A percentile compares a stretch with the other conserved stretches of the same genome.
These are phyloP conservation scores for Nymphaea thermarum DNA, from an alignment of 164 flowering plant species.

Conservation along the genomic window DNA sequence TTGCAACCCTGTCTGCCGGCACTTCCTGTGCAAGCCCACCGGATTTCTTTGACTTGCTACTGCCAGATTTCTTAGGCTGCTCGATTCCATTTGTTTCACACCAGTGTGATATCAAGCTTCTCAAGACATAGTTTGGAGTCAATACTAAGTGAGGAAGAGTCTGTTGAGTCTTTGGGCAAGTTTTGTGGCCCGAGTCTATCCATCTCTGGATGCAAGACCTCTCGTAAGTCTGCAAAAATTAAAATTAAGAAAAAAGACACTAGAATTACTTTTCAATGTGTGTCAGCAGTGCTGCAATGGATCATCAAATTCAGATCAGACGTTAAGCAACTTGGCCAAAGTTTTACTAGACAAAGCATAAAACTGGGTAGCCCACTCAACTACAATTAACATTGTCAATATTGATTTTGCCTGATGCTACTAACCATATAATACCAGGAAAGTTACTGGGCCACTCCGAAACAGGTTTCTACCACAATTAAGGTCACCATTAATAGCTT, in stretches of 20 bases:
- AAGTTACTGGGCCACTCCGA: too few species aligned
- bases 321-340: background rate
- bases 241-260: background rate
- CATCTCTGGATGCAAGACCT: slow-evolving; percentile 87
- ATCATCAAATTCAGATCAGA: background rate
- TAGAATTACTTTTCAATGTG: background rate
- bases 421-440: too few species aligned
- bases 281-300: background rate
- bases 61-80: slow-evolving; percentile 36
- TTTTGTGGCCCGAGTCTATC: slow-evolving; percentile 74
- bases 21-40: slow-evolving; percentile 74
- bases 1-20: slow-evolving; percentile 51
- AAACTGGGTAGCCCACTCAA: background rate
- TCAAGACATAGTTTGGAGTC: slow-evolving; percentile 74
- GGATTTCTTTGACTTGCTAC: slow-evolving; percentile 50
- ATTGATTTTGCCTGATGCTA: too few species aligned
- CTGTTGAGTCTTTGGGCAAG: slow-evolving; percentile 94
- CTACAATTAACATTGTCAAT: too few species aligned
- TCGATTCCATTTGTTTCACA: slow-evolving; percentile 53
- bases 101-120: slow-evolving; percentile 78
- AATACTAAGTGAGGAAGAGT: slow-evolving; percentile 53
- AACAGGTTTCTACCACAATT: background rate
- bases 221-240: slow-evolving; percentile 71
- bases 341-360: background rate
- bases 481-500: background rate